A percentile compares a stretch with the other conserved stretches of the same genome.
phyloP scores from a whole-genome alignment of 2,329 filamentous ascomycete genomes.

The Cladosporium austrohemisphaericum region DNA sequence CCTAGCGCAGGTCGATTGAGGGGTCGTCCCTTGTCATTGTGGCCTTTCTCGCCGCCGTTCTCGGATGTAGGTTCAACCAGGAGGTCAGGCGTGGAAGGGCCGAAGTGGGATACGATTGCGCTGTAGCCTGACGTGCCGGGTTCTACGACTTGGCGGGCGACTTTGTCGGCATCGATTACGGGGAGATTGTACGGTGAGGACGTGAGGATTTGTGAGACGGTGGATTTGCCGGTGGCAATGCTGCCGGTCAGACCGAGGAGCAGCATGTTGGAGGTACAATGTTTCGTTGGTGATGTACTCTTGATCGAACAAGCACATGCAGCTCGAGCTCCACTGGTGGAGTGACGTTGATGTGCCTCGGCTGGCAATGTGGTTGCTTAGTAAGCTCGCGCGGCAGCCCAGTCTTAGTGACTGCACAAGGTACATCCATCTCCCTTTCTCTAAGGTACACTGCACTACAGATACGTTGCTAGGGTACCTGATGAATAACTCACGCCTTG shows the following conservation, averaged over 20 bases:
- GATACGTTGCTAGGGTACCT: too few species aligned
- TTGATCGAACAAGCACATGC: not conserved
- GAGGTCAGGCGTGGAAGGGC: constrained; percentile 77
- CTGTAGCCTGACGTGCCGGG: constrained; percentile 82
- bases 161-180: constrained; percentile 87
- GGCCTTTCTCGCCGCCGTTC: constrained; percentile 48
- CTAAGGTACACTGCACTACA: too few species aligned
- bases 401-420: too few species aligned
- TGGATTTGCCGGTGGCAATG: constrained; percentile 97
- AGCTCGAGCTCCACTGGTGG: too few species aligned
- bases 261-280: constrained; percentile 62
- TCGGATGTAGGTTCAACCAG: constrained; percentile 58
- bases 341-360: too few species aligned
- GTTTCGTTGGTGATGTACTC: not conserved
- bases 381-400: too few species aligned
- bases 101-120: constrained; percentile 78
- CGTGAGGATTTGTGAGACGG: constrained; percentile 79
- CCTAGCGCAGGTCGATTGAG: constrained; percentile 86
- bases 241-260: constrained; percentile 94
- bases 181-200: constrained; percentile 79
- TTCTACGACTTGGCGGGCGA: constrained; percentile 90
- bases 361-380: too few species aligned
- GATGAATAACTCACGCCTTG: too few species aligned
- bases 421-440: too few species aligned
- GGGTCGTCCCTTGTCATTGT: constrained; percentile 62